Conservation (phyloP, 129 eudicot genomes). For the Silybum marianum region DNA sequence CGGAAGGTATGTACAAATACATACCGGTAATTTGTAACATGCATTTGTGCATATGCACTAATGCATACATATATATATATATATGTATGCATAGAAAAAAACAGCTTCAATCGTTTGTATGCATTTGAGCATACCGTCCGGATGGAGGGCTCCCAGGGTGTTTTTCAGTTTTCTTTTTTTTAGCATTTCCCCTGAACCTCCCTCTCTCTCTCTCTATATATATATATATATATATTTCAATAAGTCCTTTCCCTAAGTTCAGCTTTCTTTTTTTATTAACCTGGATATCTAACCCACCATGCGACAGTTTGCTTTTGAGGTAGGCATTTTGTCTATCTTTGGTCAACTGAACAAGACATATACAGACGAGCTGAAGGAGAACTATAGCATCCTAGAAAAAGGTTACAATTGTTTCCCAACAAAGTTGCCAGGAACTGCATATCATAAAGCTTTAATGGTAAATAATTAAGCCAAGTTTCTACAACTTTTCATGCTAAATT, state of each 20-base stretch:
- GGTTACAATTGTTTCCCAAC: conserved; percentile 93
- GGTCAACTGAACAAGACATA: conserved; percentile 49
- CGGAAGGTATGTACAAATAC: too few species aligned
- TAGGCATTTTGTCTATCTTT: conserved; percentile 74
- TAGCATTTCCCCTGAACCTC: too few species aligned
- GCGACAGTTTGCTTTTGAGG: conserved; percentile 75
- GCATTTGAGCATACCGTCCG: too few species aligned
- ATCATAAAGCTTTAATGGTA: conserved; percentile 69
- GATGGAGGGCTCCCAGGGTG: too few species aligned
- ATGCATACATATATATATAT: too few species aligned
- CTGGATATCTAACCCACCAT: not conserved
- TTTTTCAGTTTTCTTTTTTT: too few species aligned
- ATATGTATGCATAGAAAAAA: too few species aligned
- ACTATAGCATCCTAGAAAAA: conserved; percentile 63
- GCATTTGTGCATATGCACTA: too few species aligned
- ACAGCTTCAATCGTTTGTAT: too few species aligned
- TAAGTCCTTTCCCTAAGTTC: not conserved
- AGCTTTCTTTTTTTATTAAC: not conserved
- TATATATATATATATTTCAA: not conserved
- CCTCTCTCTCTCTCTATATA: too few species aligned
- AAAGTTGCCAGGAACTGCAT: conserved; percentile 76
- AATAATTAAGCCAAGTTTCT: conserved; percentile 4
- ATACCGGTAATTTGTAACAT: too few species aligned
- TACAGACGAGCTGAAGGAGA: conserved; percentile 49
- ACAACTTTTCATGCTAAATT: not conserved